Percentiles rank a stretch among this genome's conserved stretches.
Evolutionary conservation across 768 basidiomycete genomes (phyloP).

Genomic region (Lactarius trivialis): DNA sequence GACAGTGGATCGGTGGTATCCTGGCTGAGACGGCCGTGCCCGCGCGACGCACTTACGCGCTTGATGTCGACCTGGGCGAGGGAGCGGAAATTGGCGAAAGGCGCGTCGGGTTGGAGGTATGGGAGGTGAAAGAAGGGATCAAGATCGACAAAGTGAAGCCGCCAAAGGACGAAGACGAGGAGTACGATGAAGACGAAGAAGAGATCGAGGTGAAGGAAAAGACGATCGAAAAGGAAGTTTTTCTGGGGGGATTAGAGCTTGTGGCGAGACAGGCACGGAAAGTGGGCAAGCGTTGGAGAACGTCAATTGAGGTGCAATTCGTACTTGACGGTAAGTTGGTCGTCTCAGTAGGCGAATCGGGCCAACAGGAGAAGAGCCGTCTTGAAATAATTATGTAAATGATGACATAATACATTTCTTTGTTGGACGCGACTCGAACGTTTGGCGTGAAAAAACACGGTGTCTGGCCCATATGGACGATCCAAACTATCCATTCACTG

Average conservation of each 20-base stretch:
- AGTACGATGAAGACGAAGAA: conserved; percentile 52
- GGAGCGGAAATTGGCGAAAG: conserved; percentile 36
- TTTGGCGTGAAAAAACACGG: not conserved
- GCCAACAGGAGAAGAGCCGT: conserved; percentile 29
- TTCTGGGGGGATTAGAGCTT: conserved; percentile 37
- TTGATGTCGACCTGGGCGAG: conserved; percentile 48
- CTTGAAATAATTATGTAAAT: not conserved
- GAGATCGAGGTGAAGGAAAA: conserved; percentile 59
- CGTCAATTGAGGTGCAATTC: conserved; percentile 44
- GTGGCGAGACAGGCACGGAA: conserved; percentile 35
- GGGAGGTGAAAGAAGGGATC: conserved; percentile 69
- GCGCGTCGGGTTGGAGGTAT: conserved; percentile 57
- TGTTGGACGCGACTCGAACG: not conserved
- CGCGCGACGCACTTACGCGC: conserved; percentile 49
- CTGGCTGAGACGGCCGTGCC: conserved; percentile 69
- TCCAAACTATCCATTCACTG: not conserved
- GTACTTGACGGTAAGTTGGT: conserved; percentile 34
- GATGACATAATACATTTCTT: not conserved
- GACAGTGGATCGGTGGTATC: conserved; percentile 59
- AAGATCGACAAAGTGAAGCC: conserved; percentile 52
- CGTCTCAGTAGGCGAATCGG: conserved; percentile 36
- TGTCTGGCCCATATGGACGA: not conserved
- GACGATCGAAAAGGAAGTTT: conserved; percentile 46
- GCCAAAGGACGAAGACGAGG: conserved; percentile 38
- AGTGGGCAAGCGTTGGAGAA: conserved; percentile 42